phyloP scores from a whole-genome alignment of 2,329 filamentous ascomycete genomes.

The Didymella segeticola region DNA sequence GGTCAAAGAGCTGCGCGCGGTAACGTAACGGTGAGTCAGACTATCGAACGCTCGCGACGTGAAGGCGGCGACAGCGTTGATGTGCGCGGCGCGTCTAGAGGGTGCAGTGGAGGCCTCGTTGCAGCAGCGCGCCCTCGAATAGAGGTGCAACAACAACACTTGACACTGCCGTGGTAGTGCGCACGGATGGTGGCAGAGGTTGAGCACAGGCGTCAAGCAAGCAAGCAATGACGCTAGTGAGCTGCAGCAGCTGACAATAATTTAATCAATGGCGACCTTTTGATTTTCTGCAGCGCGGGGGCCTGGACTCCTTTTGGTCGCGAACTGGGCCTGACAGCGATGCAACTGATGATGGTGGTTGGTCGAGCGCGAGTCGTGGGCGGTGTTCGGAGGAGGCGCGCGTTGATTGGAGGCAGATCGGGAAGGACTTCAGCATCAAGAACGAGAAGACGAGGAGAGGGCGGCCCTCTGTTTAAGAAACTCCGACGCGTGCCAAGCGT shows the following conservation, averaged over 20 bases:
- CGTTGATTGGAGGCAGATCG: slow-evolving; percentile 45
- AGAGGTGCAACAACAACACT: slow-evolving; percentile 31
- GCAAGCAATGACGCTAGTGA: slow-evolving; percentile 28
- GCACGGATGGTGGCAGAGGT: slow-evolving; percentile 32
- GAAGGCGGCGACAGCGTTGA: slow-evolving; percentile 37
- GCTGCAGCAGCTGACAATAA: slow-evolving; percentile 25
- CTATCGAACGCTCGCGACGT: slow-evolving; percentile 12
- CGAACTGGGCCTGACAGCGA: slow-evolving; percentile 25
- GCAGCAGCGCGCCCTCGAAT: slow-evolving; percentile 29
- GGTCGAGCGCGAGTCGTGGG: slow-evolving; percentile 32
- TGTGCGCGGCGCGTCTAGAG: slow-evolving; percentile 27
- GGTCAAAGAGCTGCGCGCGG: slow-evolving; percentile 23
- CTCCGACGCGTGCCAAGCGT: slow-evolving; percentile 33
- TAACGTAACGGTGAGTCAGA: slow-evolving; percentile 36
- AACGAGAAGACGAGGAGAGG: slow-evolving; percentile 20
- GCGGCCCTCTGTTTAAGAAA: slow-evolving; percentile 22
- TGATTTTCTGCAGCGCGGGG: slow-evolving; percentile 18
- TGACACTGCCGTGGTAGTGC: slow-evolving; percentile 24
- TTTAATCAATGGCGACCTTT: slow-evolving; percentile 14
- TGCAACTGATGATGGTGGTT: slow-evolving; percentile 34
- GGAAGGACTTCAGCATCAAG: slow-evolving; percentile 35
- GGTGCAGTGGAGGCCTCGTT: slow-evolving; percentile 25
- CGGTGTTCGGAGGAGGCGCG: slow-evolving; percentile 39
- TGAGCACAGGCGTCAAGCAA: slow-evolving; percentile 24
- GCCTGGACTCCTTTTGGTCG: slow-evolving; percentile 25